Conservation (phyloP, 2,329 filamentous ascomycete genomes). For the Penicillium occitanis region DNA sequence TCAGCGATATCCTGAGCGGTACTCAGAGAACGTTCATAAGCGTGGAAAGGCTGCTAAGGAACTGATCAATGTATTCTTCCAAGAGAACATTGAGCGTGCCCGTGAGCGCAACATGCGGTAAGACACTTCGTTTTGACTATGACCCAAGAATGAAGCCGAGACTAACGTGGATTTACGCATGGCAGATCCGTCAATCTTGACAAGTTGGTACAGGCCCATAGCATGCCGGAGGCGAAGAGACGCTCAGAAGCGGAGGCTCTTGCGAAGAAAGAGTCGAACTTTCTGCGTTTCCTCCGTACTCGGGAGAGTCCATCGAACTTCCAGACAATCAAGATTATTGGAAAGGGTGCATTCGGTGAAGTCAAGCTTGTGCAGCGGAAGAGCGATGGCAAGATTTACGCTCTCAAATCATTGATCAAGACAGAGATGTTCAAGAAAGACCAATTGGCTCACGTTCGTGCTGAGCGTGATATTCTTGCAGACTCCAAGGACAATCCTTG, state of each 20-base stretch:
- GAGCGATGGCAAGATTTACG: slow-evolving; percentile 94
- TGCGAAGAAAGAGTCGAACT: slow-evolving; percentile 85
- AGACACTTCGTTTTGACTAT: slow-evolving; percentile 28
- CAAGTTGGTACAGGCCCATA: slow-evolving; percentile 74
- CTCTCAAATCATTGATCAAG: slow-evolving; percentile 97
- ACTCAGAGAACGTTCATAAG: slow-evolving; percentile 82
- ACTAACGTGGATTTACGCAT: slow-evolving; percentile 12
- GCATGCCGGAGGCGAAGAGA: slow-evolving; percentile 71
- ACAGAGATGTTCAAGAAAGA: slow-evolving; percentile 99
- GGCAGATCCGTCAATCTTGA: slow-evolving; percentile 87
- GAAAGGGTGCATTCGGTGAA: slow-evolving; percentile 97
- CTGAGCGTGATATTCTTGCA: slow-evolving; percentile 94
- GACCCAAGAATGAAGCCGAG: neutral
- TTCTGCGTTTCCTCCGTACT: slow-evolving; percentile 88
- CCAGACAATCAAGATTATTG: slow-evolving; percentile 94
- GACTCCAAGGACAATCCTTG: slow-evolving; percentile 96
- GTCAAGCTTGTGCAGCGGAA: slow-evolving; percentile 97
- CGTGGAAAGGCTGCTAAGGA: slow-evolving; percentile 65
- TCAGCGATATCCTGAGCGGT: slow-evolving; percentile 76
- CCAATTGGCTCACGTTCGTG: slow-evolving; percentile 93
- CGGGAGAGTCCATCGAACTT: slow-evolving; percentile 95
- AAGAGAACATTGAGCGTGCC: slow-evolving; percentile 95
- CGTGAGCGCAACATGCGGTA: slow-evolving; percentile 93
- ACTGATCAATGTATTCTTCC: slow-evolving; percentile 80
- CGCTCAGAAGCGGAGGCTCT: slow-evolving; percentile 81